Evolutionary conservation across 768 basidiomycete species (phyloP).

Genomic region (Boletales sp.): DNA sequence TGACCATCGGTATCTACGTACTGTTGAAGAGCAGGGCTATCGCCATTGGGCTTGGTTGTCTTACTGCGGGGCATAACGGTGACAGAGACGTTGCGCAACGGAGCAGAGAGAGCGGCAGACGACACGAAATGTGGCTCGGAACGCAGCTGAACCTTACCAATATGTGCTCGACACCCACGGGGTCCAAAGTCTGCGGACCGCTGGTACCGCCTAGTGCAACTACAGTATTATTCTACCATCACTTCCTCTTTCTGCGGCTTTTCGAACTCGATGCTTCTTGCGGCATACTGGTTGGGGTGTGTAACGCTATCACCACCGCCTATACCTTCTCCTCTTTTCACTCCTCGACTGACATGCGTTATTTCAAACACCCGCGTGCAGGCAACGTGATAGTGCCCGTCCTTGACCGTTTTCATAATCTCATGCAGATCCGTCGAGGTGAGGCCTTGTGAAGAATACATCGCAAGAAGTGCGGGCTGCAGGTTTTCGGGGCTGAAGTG

Average conservation of each 20-base stretch:
- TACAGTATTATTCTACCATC: slow-evolving; percentile 35
- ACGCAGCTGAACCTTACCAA: slow-evolving; percentile 7
- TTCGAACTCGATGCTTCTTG: slow-evolving; percentile 67
- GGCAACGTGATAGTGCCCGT: slow-evolving; percentile 86
- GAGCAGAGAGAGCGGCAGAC: slow-evolving; percentile 20
- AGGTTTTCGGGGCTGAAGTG: slow-evolving; percentile 85
- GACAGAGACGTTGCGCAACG: background rate
- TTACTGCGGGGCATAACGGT: slow-evolving; percentile 27
- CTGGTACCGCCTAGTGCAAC: slow-evolving; percentile 15
- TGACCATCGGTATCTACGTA: slow-evolving; percentile 91
- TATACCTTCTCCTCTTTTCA: slow-evolving; percentile 87
- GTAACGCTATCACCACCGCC: slow-evolving; percentile 84
- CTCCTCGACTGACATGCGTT: slow-evolving; percentile 67
- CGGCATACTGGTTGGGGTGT: slow-evolving; percentile 90
- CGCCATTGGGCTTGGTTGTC: slow-evolving; percentile 25
- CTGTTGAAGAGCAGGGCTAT: slow-evolving; percentile 57
- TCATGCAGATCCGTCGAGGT: slow-evolving; percentile 72
- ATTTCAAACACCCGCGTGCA: slow-evolving; percentile 97
- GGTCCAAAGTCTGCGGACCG: slow-evolving; percentile 18
- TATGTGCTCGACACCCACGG: slow-evolving; percentile 6
- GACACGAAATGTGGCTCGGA: slow-evolving; percentile 22
- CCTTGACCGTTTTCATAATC: slow-evolving; percentile 75
- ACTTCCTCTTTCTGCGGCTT: slow-evolving; percentile 40
- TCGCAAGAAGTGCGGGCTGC: slow-evolving; percentile 65
- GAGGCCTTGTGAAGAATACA: slow-evolving; percentile 63